Evolutionary conservation across 192 early-diverging fungal genomes (phyloP).

Genomic region (Blastocladiella britannica): DNA sequence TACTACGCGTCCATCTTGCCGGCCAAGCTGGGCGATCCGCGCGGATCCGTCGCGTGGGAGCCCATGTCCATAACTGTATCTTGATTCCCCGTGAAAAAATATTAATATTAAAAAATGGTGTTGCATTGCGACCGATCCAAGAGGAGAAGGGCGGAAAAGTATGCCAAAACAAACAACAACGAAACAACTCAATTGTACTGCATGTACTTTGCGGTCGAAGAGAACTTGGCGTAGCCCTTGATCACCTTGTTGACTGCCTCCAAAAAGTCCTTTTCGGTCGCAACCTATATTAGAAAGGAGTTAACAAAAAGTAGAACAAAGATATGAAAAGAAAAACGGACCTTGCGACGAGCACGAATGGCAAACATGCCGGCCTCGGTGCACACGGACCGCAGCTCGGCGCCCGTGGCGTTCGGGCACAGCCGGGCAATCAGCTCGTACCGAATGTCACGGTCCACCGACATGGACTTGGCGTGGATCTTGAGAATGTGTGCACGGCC

Average conservation of each 20-base stretch:
- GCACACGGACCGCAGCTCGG: slow-evolving; percentile 93
- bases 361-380: slow-evolving; percentile 99
- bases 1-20: too few species aligned
- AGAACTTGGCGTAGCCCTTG: slow-evolving; percentile 97
- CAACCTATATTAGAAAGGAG: slow-evolving; percentile 27
- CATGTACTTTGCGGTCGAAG: slow-evolving; percentile 88
- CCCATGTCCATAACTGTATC: too few species aligned
- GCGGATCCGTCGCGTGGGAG: too few species aligned
- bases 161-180: too few species aligned
- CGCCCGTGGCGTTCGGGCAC: slow-evolving; percentile 97
- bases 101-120: too few species aligned
- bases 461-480: slow-evolving; percentile 98
- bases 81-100: too few species aligned
- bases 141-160: too few species aligned
- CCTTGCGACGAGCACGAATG: slow-evolving; percentile 90
- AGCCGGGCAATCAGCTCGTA: slow-evolving; percentile 94
- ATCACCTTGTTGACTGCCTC: slow-evolving; percentile 99
- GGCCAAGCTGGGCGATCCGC: too few species aligned
- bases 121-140: too few species aligned
- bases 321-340: slow-evolving; percentile 1
- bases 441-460: slow-evolving; percentile 95
- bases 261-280: slow-evolving; percentile 99
- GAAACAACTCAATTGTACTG: slow-evolving; percentile 35
- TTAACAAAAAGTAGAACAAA: background rate
- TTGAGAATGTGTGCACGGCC: slow-evolving; percentile 95